Percentiles rank a stretch among this genome's conserved stretches.
phyloP scores from a whole-genome alignment of 176 grass and related monocot species.

The Aegilops umbellulata region DNA sequence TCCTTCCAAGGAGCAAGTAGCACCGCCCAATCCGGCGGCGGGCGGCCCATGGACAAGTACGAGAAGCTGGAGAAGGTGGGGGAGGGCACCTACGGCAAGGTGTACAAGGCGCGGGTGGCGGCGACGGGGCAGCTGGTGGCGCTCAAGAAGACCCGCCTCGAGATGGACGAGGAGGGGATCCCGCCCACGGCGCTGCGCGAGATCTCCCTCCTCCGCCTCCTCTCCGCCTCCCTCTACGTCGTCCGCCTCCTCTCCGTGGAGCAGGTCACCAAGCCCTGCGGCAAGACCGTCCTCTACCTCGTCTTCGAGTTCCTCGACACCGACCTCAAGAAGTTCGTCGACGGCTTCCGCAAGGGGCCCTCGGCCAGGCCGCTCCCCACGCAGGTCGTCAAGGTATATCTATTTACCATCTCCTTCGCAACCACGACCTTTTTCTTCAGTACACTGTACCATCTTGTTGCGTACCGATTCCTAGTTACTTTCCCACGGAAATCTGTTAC shows the following conservation, averaged over 20 bases:
- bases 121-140: constrained; percentile 50
- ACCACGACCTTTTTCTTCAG: too few relatives aligned
- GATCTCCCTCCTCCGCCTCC: constrained; percentile 89
- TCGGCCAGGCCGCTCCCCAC: constrained; percentile 49
- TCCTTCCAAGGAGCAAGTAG: background rate
- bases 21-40: background rate
- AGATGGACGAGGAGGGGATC: constrained; percentile 99
- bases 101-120: constrained; percentile 62
- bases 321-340: constrained; percentile 92
- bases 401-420: background rate
- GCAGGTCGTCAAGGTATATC: constrained; percentile 48
- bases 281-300: constrained; percentile 79
- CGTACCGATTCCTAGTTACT: background rate
- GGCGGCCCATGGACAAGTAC: constrained; percentile 70
- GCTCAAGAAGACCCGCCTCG: constrained; percentile 77
- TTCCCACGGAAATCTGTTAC: background rate
- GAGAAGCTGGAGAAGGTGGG: constrained; percentile 97
- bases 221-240: constrained; percentile 84
- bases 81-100: constrained; percentile 36
- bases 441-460: background rate
- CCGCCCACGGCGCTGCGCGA: constrained; percentile 82
- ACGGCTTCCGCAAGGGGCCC: constrained; percentile 46
- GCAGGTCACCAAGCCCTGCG: constrained; percentile 56
- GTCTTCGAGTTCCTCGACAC: constrained; percentile 94
- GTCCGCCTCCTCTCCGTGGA: constrained; percentile 87